These are phyloP conservation scores for Aaosphaeria arxii DNA, from an alignment of 2,329 filamentous ascomycete species.

Conservation along the genomic window DNA sequence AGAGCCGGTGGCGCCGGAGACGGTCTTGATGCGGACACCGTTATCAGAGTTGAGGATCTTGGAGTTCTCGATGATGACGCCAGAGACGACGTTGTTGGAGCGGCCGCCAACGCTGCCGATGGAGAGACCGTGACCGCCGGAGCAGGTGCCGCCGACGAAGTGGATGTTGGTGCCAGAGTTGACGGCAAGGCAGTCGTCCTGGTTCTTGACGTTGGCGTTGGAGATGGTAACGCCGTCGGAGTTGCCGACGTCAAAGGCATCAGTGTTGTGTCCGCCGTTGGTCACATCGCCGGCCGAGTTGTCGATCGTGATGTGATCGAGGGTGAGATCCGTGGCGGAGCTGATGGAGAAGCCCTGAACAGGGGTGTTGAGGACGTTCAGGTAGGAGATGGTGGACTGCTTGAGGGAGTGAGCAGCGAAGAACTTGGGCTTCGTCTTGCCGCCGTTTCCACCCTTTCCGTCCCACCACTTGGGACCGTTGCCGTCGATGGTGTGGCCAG, in stretches of 20 bases:
- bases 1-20: constrained; percentile 50
- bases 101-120: constrained; percentile 60
- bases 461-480: constrained; percentile 55
- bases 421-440: constrained; percentile 51
- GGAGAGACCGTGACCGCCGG: constrained; percentile 56
- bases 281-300: constrained; percentile 52
- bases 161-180: constrained; percentile 51
- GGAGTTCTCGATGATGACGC: constrained; percentile 50
- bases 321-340: constrained; percentile 40
- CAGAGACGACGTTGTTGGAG: constrained; percentile 52
- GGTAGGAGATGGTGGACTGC: constrained; percentile 47
- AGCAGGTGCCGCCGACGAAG: constrained; percentile 43
- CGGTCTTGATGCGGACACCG: constrained; percentile 59
- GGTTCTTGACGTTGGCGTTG: constrained; percentile 54
- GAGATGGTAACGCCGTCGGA: constrained; percentile 50
- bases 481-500: constrained; percentile 55
- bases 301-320: constrained; percentile 55
- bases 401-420: constrained; percentile 56
- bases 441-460: constrained; percentile 45
- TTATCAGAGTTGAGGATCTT: constrained; percentile 53
- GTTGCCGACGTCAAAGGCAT: constrained; percentile 56
- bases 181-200: constrained; percentile 59
- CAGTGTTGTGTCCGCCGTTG: constrained; percentile 49
- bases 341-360: constrained; percentile 53
- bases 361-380: constrained; percentile 55